Base-by-base conservation (phyloP, 2,329 filamentous ascomycete genomes). In the Raffaelea albimanens region DNA sequence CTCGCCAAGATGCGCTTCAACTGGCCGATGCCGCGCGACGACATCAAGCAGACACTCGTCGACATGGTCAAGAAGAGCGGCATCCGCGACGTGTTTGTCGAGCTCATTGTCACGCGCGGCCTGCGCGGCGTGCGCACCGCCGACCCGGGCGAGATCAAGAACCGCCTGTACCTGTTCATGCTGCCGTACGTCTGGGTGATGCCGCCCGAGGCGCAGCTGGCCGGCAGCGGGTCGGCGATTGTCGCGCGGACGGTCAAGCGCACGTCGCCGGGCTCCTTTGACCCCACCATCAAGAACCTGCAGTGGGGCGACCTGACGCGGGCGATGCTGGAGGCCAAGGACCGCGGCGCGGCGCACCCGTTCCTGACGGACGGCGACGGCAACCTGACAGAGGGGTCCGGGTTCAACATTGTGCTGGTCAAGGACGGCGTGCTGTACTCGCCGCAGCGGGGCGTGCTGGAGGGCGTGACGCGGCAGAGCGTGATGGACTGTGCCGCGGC, bases 231-330 rank as follows among this genome's bases (percentile, higher is more conserved):
- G 13, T 72, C 70, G 0, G 70, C 74, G 0, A 61, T 52, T 16
- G 18, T 52, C 5, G 68, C 2, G 58, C 71, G 1, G 16, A 50
- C 50, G 1, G 50, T 50, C 1, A 25, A 43, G 33, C 45, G 50
- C 29, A 61, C 62, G 0, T 68, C 71, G 0, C 68, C 69, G 0
- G 70, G 69, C 0, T 59, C 66, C 1, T 68, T 75, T 3, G 72
- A 76, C 52, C 72, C 72, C 0, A 74, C 70, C 0, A 60, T 75
- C 23, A 75, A 75, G 63, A 74, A 74, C 52, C 57, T 72, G 16
- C 67, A 75, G 48, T 75, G 71, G 71, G 70, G 71, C 1, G 71
- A 76, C 56, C 55, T 73, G 2, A 65, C 61, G 1, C 59, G 70
- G 0, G 50, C 43, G 20, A 40, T 75, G 48, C 63, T 70, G 22